Base-by-base conservation (phyloP, 768 basidiomycete species). In the Suillus ampliporus region DNA sequence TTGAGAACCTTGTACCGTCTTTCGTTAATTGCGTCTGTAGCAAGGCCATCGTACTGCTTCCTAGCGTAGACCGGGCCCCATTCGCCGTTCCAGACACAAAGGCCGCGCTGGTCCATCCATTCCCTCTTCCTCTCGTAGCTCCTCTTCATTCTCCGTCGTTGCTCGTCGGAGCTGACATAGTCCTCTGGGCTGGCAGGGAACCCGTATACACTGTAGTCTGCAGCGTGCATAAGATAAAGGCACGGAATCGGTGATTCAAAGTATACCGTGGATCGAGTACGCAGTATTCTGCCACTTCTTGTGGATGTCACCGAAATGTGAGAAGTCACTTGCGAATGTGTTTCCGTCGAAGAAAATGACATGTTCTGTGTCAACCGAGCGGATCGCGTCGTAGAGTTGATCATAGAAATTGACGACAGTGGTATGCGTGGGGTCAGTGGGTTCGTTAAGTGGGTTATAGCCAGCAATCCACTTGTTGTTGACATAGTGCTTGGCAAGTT, bases 391-490 rank as follows among this genome's bases (percentile, higher is more conserved):
- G 76, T 92, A 83, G 28, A 91, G 80, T 19, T 85, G 78, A 67
- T 86, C 82, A 76, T 94, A 94, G 78, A 89, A 92, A 8, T 65
- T 72, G 64, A 92, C 69, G 58, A 95, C 76, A 52, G 88, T 80
- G 13, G 78, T 82, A 73, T 91, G 90, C 53, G 85, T 78, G 17
- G 86, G 78, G 71, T 94, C 92, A 4, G 91, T 86, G 41, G 76
- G 88, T 76, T 95, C 92, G 82, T 94, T 95, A 52, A 95, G 79
- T 4, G 88, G 90, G 75, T 94, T 94, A 77, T 91, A 95, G 19
- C 92, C 91, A 2, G 91, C 92, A 62, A 94, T 87, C 92, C 92
- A 93, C 64, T 85, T 81, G 74, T 94, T 91, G 61, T 79, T 82
- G 65, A 82, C 87, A 81, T 94, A 93, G 73, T 91, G 90, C 69